Percentiles rank a stretch among this genome's conserved stretches.
Evolutionary conservation across 148 eudicot genomes (phyloP).

Genomic region (Chenopodium suecicum): DNA sequence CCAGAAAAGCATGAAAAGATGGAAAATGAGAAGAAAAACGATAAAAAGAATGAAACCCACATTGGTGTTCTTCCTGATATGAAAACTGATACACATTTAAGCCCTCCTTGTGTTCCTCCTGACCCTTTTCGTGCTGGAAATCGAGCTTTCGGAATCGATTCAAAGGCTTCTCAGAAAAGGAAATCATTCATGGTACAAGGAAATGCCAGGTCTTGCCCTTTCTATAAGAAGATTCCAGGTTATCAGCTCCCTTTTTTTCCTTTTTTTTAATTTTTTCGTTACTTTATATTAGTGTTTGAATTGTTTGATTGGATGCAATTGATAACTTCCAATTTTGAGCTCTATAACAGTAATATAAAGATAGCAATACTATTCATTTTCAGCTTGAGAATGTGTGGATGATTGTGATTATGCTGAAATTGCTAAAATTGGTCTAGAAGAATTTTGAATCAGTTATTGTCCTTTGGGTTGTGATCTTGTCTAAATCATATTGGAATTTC

Average conservation of each 20-base stretch:
- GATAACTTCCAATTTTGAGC: background rate
- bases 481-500: background rate
- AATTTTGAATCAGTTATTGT: background rate
- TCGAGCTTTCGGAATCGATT: conserved; percentile 3
- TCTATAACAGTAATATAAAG: background rate
- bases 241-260: background rate
- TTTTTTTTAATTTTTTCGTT: no score
- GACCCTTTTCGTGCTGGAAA: background rate
- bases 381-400: background rate
- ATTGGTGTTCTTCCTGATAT: background rate
- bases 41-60: background rate
- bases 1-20: background rate
- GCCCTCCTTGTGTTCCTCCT: background rate
- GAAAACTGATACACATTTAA: conserved; percentile 1
- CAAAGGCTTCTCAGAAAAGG: background rate
- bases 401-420: background rate
- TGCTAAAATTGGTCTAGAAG: background rate
- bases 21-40: background rate
- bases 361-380: background rate
- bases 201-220: conserved; percentile 46
- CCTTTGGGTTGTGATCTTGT: background rate
- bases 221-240: conserved; percentile 71
- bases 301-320: background rate
- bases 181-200: conserved; percentile 7
- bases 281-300: background rate